A percentile compares a stretch with the other conserved stretches of the same genome.
Evolutionary conservation across 78 protist species (phyloP).

Genomic region (slime mould (Dictyostelium discoideum)): dicty_2.7 NC_007091.3:3853001-3853500

Average conservation of each 20-base stretch:
- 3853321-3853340: too few relatives aligned
- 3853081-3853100: constrained; percentile 57
- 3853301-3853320: too few relatives aligned
- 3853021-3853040: constrained; percentile 76
- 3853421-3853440: constrained; percentile 33
- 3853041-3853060: constrained; percentile 63
- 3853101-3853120: constrained; percentile 31
- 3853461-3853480: constrained; percentile 35
- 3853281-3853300: neutral
- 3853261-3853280: constrained; percentile 49
- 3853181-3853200: constrained; percentile 33
- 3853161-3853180: constrained; percentile 22
- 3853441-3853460: constrained; percentile 24
- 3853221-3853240: constrained; percentile 39
- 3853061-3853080: constrained; percentile 39
- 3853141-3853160: constrained; percentile 59
- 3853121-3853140: constrained; percentile 57
- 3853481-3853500: constrained; percentile 50
- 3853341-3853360: too few relatives aligned
- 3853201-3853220: constrained; percentile 50
- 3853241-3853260: constrained; percentile 43
- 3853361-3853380: constrained; percentile 62
- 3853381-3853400: constrained; percentile 57
- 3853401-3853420: constrained; percentile 4
- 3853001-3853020: constrained; percentile 54